A percentile compares a stretch with the other conserved stretches of the same genome.
Evolutionary conservation across 371 early-diverging fungal genomes (phyloP).

Genomic region (Fennellomyces sp.): DNA sequence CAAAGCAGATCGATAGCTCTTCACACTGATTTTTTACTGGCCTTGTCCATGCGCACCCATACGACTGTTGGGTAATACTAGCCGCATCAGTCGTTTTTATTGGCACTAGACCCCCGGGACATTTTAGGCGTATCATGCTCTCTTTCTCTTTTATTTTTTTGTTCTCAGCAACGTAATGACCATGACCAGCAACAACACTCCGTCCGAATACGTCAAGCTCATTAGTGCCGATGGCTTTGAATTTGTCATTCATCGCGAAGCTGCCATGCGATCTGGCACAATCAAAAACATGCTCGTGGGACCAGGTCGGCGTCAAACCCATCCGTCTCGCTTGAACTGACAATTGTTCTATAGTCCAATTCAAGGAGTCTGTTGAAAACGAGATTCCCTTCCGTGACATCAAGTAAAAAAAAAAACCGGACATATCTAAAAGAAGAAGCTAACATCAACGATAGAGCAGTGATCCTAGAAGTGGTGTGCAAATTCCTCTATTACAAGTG

Average conservation of each 20-base stretch:
- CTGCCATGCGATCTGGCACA: conserved; percentile 91
- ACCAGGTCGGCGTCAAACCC: conserved; percentile 56
- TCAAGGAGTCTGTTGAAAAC: conserved; percentile 89
- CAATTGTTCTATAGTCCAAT: conserved; percentile 64
- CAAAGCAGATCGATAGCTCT: too few species aligned
- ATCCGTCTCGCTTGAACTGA: conserved; percentile 17
- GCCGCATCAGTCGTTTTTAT: too few species aligned
- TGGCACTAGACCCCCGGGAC: too few species aligned
- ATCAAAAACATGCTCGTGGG: conserved; percentile 91
- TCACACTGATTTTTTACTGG: too few species aligned
- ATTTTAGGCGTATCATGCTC: too few species aligned
- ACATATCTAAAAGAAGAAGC: too few species aligned
- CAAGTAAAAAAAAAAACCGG: too few species aligned
- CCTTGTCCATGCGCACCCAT: too few species aligned
- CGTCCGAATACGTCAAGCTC: conserved; percentile 71
- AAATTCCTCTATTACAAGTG: conserved; percentile 87
- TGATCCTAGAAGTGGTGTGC: conserved; percentile 91
- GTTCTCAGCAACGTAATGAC: neutral
- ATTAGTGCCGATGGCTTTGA: conserved; percentile 90
- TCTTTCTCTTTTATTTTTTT: neutral
- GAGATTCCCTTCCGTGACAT: conserved; percentile 89
- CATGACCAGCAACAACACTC: conserved; percentile 1
- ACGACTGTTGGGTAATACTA: too few species aligned
- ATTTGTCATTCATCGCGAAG: conserved; percentile 85
- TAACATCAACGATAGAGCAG: too few species aligned